Conservation (phyloP, 768 basidiomycete genomes). For the Phlegmacium glaucopus region DNA sequence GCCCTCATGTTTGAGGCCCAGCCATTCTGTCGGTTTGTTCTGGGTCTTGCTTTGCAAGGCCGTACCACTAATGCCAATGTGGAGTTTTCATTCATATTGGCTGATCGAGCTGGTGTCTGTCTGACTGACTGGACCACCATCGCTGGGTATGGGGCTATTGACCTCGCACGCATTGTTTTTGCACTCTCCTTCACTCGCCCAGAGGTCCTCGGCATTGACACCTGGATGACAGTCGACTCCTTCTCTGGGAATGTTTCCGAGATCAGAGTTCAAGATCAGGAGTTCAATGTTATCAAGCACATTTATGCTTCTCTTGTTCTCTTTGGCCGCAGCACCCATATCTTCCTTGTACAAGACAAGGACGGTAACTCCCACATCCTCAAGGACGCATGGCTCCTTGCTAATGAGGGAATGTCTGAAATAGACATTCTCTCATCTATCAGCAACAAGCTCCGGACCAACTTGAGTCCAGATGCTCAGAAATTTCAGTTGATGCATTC, state of each 20-base stretch:
- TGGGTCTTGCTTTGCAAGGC: constrained; percentile 6
- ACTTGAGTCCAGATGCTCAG: constrained; percentile 5
- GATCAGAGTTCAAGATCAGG: background rate
- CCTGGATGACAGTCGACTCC: constrained; percentile 1
- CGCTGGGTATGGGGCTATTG: constrained; percentile 1
- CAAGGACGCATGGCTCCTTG: constrained; percentile 6
- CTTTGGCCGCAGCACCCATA: constrained; percentile 3
- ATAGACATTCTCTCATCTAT: constrained; percentile 2
- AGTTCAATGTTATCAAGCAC: constrained; percentile 1
- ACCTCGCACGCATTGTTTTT: constrained; percentile 6
- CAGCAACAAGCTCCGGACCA: background rate
- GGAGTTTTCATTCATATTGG: constrained; percentile 4
- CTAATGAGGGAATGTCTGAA: constrained; percentile 2
- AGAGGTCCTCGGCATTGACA: constrained; percentile 7
- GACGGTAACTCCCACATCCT: background rate
- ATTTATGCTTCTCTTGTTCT: background rate
- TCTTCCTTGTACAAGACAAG: background rate
- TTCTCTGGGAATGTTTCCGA: background rate
- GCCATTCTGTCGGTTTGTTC: constrained; percentile 7
- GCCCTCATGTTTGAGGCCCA: constrained; percentile 9
- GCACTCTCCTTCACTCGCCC: constrained; percentile 5
- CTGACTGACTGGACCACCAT: constrained; percentile 1
- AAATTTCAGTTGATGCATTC: constrained; percentile 2
- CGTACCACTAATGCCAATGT: background rate
- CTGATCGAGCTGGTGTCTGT: constrained; percentile 9